Conservation (phyloP, 805 yeast genomes). For the Metschnikowia kunwiensis region DNA sequence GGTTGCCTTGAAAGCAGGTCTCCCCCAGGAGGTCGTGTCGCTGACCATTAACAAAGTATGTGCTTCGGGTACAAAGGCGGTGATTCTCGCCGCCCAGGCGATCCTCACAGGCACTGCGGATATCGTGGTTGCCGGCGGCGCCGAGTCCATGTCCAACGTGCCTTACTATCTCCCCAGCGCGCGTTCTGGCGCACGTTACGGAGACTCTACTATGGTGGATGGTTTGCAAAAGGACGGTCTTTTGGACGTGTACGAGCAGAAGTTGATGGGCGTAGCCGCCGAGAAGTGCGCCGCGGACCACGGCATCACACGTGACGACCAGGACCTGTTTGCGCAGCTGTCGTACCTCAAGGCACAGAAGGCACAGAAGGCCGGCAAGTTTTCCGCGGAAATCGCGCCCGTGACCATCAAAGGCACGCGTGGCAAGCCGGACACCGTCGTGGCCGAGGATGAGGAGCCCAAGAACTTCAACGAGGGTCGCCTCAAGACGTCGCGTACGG, state of each 20-base stretch:
- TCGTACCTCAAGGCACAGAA: conserved; percentile 84
- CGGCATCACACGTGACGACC: conserved; percentile 73
- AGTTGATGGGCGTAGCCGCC: conserved; percentile 95
- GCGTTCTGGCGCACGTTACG: conserved; percentile 87
- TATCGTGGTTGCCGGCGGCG: conserved; percentile 94
- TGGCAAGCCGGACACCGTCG: conserved; percentile 75
- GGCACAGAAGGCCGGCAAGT: conserved; percentile 81
- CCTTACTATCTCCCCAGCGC: conserved; percentile 89
- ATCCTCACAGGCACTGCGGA: conserved; percentile 87
- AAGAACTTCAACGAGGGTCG: conserved; percentile 72
- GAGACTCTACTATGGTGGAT: conserved; percentile 75
- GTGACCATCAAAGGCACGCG: conserved; percentile 85
- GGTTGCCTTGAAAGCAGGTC: conserved; percentile 88
- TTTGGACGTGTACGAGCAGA: conserved; percentile 82
- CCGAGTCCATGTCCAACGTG: conserved; percentile 94
- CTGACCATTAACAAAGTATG: conserved; percentile 95
- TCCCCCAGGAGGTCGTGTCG: conserved; percentile 76
- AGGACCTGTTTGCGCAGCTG: conserved; percentile 81
- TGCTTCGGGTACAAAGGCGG: conserved; percentile 92
- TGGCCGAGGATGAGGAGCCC: conserved; percentile 81
- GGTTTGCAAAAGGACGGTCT: conserved; percentile 93
- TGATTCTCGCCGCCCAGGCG: conserved; percentile 86
- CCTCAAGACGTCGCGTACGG: conserved; percentile 84
- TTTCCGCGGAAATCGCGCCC: conserved; percentile 78
- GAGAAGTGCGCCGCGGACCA: conserved; percentile 93